Base-by-base conservation (phyloP, 2,329 filamentous ascomycete genomes). In the Neofusicoccum umdonicola region DNA sequence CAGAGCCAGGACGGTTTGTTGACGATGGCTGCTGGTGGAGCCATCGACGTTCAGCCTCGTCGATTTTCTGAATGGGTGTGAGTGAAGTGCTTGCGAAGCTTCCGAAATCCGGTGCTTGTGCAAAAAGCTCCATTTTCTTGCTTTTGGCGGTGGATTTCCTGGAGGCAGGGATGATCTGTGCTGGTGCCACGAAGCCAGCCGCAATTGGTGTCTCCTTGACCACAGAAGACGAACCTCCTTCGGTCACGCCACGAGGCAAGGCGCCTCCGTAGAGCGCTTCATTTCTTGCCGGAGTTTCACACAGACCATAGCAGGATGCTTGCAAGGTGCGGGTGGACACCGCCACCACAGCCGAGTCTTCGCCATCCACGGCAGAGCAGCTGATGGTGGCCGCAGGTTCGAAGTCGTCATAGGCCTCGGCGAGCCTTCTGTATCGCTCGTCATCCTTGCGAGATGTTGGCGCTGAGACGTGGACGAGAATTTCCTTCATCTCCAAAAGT, bases 381-480 rank as follows among this genome's bases (percentile, higher is more conserved):
- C 31, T 19, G 37, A 44, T 39, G n/a, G 31, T 39, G 9, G 39
- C 37, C 52, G 47, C 56, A 45, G 57, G 27, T 50, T 76, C 68
- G 63, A 81, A 81, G 27, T 68, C 67, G n/a, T 71, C 63, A 69
- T 83, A 83, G 11, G 77, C 76, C 31, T 72, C 68, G 12, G 78
- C 79, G 66, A 81, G 71, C 48, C 74, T 72, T 52, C 72, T 73
- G 66, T 77, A 80, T 4, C 74, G 66, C 42, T 79, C 74, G 71
- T 83, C 81, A 66, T 79, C 76, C 44, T 73, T 71, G 35, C 72
- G 74, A 42, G 74, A 78, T 8, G 77, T 76, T 8, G 80, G 72
- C 6, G 81, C 77, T 65, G 80, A 79, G 45, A 81, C 77, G 69
- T 83, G 81, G 39, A 80, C 77, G 37, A 81, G 73, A 34, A 83